Conservation (phyloP, 768 basidiomycete genomes). For the Hygrocybe coccinea region DNA sequence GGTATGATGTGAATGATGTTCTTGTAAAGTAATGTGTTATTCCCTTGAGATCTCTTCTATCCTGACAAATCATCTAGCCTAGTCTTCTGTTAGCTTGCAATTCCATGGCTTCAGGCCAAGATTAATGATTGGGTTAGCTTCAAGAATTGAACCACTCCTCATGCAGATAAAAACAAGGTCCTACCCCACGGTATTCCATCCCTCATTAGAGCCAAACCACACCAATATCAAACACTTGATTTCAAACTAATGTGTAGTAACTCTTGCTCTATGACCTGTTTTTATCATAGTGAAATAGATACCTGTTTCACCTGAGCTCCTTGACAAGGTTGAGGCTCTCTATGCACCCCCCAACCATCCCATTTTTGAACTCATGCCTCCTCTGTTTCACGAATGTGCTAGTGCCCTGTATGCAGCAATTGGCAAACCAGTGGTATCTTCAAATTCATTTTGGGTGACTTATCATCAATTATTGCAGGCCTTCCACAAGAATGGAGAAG, state of each 20-base stretch:
- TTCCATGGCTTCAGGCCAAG: slow-evolving; percentile 39
- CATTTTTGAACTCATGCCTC: slow-evolving; percentile 36
- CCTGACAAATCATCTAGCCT: slow-evolving; percentile 20
- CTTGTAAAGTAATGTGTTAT: slow-evolving; percentile 17
- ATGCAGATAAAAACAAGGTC: slow-evolving; percentile 31
- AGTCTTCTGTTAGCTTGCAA: slow-evolving; percentile 38
- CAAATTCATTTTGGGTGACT: too few relatives aligned
- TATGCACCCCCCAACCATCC: slow-evolving; percentile 32
- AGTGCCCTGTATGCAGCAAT: too few relatives aligned
- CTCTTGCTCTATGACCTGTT: not conserved
- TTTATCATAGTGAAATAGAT: slow-evolving; percentile 16
- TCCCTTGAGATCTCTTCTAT: not conserved
- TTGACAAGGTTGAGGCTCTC: slow-evolving; percentile 18
- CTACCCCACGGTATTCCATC: slow-evolving; percentile 37
- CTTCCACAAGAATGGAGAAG: not conserved
- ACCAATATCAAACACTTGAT: slow-evolving; percentile 25
- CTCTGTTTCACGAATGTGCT: not conserved
- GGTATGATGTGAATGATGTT: slow-evolving; percentile 26
- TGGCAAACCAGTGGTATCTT: too few relatives aligned
- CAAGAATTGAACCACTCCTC: slow-evolving; percentile 20
- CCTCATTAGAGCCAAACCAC: slow-evolving; percentile 27
- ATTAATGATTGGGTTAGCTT: slow-evolving; percentile 26
- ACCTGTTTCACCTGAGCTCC: slow-evolving; percentile 9
- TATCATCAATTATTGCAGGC: not conserved
- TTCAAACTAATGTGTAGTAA: slow-evolving; percentile 28